Evolutionary conservation across 805 yeast species (phyloP), one percentile per base, ranked within the genome.

Genomic region (Saccharomycopsis selenospora): DNA sequence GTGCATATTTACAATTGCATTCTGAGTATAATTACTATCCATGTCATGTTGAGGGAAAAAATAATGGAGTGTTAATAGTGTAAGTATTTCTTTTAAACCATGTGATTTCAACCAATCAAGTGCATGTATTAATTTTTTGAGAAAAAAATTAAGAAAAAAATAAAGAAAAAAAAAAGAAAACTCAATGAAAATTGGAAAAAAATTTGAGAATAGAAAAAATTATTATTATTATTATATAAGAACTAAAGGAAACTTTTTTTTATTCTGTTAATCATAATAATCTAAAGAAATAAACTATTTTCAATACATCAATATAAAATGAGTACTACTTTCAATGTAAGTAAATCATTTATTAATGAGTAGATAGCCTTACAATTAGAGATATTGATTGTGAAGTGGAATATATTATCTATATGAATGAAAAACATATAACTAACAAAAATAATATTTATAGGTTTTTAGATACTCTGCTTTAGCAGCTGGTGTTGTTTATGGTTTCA

Each of bases 391-490:
- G 22, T 25, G 17, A 18, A 38, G 25, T 14, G 11, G 7, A 38
- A 13, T 13, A 33, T 13, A 13, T 13, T 11, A 11, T 13, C 44
- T n/a, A 8, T 30, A 8, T 25, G n/a, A 40, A 25, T 7, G 18
- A 40, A 18, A 40, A 40, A 13, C 14, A 10, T 22, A 5, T 40
- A 6, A 6, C 18, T 10, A 33, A 24, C 13, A 40, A 22, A 6
- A 22, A 7, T n/a, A 23, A 6, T 18, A 20, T 13, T 14, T 7
- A 46, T 48, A 85, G 84, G 89, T 90, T 63, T 78, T 90, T 64
- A 87, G 98, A 82, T 91, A 93, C 82, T 73, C 95, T 58, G 83
- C 95, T 48, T 77, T 91, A 58, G 91, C 85, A 47, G 79, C 87
- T 58, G 99, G 99, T 67, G 72, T 90, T 51, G 75, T 79, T 54